These are phyloP conservation scores for Prunus davidiana DNA, from an alignment of 306 rosid species.

Conservation along the genomic window DNA sequence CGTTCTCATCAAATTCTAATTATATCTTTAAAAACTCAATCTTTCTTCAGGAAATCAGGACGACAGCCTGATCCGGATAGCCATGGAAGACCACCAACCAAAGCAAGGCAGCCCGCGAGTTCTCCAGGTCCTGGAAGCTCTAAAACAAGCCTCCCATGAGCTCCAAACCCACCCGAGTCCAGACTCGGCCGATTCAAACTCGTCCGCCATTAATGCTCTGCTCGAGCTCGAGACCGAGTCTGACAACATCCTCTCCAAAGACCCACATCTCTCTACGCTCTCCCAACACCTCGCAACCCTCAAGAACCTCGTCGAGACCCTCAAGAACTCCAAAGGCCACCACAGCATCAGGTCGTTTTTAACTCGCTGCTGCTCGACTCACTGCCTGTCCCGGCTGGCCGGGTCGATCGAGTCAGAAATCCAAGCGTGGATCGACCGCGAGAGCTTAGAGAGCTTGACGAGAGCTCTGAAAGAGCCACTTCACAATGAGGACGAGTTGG, in stretches of 20 bases:
- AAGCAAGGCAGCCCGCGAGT: constrained; percentile 41
- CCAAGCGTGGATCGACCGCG: constrained; percentile 89
- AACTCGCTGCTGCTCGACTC: constrained; percentile 54
- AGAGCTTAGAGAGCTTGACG: constrained; percentile 43
- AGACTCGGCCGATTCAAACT: constrained; percentile 40
- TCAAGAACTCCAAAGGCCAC: constrained; percentile 20
- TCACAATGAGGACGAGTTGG: constrained; percentile 29
- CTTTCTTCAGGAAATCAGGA: neutral
- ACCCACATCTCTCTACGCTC: constrained; percentile 51
- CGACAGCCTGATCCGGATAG: neutral
- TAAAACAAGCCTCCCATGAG: constrained; percentile 76
- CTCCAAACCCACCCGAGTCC: constrained; percentile 45
- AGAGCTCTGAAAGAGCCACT: constrained; percentile 15
- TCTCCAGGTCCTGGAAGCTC: constrained; percentile 69
- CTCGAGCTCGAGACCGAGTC: constrained; percentile 69
- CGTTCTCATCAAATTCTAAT: neutral
- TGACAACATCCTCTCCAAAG: constrained; percentile 54
- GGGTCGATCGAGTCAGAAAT: constrained; percentile 62
- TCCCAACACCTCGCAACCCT: constrained; percentile 59
- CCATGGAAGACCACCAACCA: constrained; percentile 43
- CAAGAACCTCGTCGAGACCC: constrained; percentile 47
- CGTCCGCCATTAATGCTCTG: constrained; percentile 73
- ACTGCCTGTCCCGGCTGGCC: constrained; percentile 68
- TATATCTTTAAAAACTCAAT: neutral
- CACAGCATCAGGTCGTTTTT: constrained; percentile 50